Evolutionary conservation across 306 rosid genomes (phyloP), one percentile per base, ranked within the genome.

Genomic region (Ormosia emarginata): DNA sequence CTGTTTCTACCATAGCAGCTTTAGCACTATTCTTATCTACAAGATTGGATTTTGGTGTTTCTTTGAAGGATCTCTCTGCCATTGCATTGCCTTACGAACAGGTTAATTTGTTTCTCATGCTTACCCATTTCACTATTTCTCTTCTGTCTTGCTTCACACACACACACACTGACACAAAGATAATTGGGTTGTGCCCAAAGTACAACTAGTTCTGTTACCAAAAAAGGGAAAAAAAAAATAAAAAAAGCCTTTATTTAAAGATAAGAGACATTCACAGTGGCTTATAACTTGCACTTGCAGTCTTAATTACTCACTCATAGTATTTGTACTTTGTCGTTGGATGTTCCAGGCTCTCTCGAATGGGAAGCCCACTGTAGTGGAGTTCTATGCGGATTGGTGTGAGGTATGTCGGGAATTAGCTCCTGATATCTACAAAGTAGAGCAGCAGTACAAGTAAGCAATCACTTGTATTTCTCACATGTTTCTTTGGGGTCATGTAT

Each of bases 321-420:
- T 67, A n/a, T 49, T 62, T 66, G 71, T 67, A 15, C 50, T 14
- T 49, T 72, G 77, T 37, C 67, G 77, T 71, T 5, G 65, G 11
- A 13, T 39, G 43, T 61, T 78, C 7, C 85, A 95, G 99, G 99
- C 99, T 85, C 97, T 96, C 63, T 84, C 92, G 1, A 96, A 96
- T 75, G 99, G 99, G 61, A 96, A 92, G 80, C 99, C 99, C 24
- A 93, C 99, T 52, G 97, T 96, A 4, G 98, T 96, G 53, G 99
- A 95, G 87, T 95, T 95, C 82, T 95, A 95, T 86, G 99, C 99
- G 12, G 99, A 93, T 77, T 95, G 99, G 99, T 96, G 99, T 81
- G 99, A 96, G 89, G 97, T 96, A 50, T 96, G 99, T 77, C 81
- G 92, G 43, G 98, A 96, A 85, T 88, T 96, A 86, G 98, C 94